phyloP scores from a whole-genome alignment of 108 stramenopile species.

The Bacterosira constricta region DNA sequence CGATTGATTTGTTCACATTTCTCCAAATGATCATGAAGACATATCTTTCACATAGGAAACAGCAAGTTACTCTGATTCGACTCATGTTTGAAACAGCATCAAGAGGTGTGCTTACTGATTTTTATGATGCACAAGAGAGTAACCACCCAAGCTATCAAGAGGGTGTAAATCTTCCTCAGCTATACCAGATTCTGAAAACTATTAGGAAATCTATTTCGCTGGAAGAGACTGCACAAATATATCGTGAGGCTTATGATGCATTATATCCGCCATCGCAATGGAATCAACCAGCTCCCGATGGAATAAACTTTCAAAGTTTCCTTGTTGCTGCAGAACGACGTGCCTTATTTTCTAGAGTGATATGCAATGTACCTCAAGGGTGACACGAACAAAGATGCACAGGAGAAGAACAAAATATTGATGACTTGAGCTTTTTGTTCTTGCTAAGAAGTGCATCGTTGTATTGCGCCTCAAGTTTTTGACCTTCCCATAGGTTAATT shows the following conservation, averaged over 20 bases:
- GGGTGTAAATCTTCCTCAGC: slow-evolving; percentile 9
- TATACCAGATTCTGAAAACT: slow-evolving; percentile 31
- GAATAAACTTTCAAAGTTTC: slow-evolving; percentile 39
- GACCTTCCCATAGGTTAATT: no score
- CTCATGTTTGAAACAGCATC: slow-evolving; percentile 58
- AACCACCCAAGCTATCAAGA: background rate
- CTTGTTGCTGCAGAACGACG: slow-evolving; percentile 30
- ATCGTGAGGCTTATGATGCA: slow-evolving; percentile 29
- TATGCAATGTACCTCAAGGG: no score
- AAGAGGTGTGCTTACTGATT: slow-evolving; percentile 25
- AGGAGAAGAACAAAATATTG: no score
- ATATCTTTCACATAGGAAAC: slow-evolving; percentile 14
- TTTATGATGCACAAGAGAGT: slow-evolving; percentile 10
- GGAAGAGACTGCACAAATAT: slow-evolving; percentile 15
- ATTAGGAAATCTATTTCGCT: slow-evolving; percentile 23
- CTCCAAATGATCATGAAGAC: slow-evolving; percentile 26
- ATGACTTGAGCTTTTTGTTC: no score
- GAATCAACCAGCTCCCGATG: slow-evolving; percentile 22
- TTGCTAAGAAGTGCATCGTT: no score
- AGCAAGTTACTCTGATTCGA: slow-evolving; percentile 36
- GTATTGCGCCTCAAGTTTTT: no score
- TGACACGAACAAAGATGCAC: no score
- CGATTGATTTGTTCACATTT: slow-evolving; percentile 21
- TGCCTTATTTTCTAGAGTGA: slow-evolving; percentile 17
- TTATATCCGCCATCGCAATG: slow-evolving; percentile 26